These are phyloP conservation scores for Skeletonema tropicum DNA, from an alignment of 108 stramenopile species.

Conservation along the genomic window DNA sequence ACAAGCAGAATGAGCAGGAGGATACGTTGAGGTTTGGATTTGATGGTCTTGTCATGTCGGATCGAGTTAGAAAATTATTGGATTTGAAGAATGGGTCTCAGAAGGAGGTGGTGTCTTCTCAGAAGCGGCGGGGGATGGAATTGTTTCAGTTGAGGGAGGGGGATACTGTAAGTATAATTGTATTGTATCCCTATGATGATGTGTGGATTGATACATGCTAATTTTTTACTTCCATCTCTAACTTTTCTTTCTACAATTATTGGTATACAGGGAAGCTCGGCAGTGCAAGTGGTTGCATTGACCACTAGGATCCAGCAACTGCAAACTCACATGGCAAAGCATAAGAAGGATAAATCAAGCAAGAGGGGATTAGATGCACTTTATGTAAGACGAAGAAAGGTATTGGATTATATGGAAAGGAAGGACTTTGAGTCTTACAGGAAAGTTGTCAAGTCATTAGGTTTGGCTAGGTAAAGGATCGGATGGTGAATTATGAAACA, in stretches of 20 bases:
- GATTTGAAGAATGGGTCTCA: slow-evolving; percentile 82
- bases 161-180: slow-evolving; percentile 72
- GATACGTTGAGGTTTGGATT: slow-evolving; percentile 47
- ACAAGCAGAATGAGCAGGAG: slow-evolving; percentile 37
- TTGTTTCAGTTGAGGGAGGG: slow-evolving; percentile 88
- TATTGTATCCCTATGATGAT: slow-evolving; percentile 38
- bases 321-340: slow-evolving; percentile 80
- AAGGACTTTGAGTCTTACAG: slow-evolving; percentile 87
- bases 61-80: slow-evolving; percentile 74
- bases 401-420: slow-evolving; percentile 92
- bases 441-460: slow-evolving; percentile 85
- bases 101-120: slow-evolving; percentile 74
- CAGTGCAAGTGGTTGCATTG: slow-evolving; percentile 72
- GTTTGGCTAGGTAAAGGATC: slow-evolving; percentile 60
- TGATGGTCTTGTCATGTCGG: slow-evolving; percentile 61
- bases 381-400: slow-evolving; percentile 83
- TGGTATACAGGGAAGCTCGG: slow-evolving; percentile 37
- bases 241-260: slow-evolving; percentile 9
- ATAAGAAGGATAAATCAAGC: slow-evolving; percentile 82
- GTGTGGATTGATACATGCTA: not conserved
- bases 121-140: slow-evolving; percentile 86
- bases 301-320: slow-evolving; percentile 91
- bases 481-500: not conserved
- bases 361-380: slow-evolving; percentile 87
- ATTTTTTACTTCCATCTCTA: not conserved